Percentiles rank a stretch among this genome's conserved stretches.
phyloP scores from a whole-genome alignment of 164 flowering plant species.

The Kingdonia uniflora region DNA sequence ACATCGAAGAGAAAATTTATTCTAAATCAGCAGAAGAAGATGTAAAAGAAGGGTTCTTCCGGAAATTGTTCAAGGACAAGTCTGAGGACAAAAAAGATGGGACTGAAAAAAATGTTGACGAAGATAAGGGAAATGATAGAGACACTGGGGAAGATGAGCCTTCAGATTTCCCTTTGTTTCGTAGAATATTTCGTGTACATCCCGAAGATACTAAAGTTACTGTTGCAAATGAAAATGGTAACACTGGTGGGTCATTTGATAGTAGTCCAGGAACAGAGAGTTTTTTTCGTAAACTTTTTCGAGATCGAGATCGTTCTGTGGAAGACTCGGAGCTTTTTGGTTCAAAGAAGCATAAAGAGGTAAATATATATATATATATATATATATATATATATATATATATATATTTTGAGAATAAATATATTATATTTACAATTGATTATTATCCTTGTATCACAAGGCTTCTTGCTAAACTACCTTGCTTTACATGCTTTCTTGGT shows the following conservation, averaged over 20 bases:
- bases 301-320: constrained; percentile 89
- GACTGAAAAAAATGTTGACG: constrained; percentile 37
- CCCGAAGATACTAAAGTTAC: constrained; percentile 60
- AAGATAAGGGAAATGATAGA: constrained; percentile 25
- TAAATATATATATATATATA: constrained; percentile 17
- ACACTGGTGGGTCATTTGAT: constrained; percentile 35
- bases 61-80: constrained; percentile 69
- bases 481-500: too few species aligned
- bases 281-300: constrained; percentile 84
- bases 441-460: too few species aligned
- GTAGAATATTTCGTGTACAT: constrained; percentile 80
- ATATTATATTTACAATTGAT: too few species aligned
- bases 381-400: not conserved
- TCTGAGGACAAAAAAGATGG: constrained; percentile 78
- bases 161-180: constrained; percentile 74
- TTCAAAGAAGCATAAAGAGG: constrained; percentile 71
- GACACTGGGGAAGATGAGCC: constrained; percentile 65
- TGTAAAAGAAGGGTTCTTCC: constrained; percentile 88
- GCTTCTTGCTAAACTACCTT: too few species aligned
- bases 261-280: constrained; percentile 96
- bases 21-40: constrained; percentile 54
- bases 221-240: constrained; percentile 34
- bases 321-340: constrained; percentile 94
- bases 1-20: constrained; percentile 33
- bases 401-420: too few species aligned